Base-by-base conservation (phyloP, 352 stramenopile species). In the Globisporangium rhizosaccharum region DNA sequence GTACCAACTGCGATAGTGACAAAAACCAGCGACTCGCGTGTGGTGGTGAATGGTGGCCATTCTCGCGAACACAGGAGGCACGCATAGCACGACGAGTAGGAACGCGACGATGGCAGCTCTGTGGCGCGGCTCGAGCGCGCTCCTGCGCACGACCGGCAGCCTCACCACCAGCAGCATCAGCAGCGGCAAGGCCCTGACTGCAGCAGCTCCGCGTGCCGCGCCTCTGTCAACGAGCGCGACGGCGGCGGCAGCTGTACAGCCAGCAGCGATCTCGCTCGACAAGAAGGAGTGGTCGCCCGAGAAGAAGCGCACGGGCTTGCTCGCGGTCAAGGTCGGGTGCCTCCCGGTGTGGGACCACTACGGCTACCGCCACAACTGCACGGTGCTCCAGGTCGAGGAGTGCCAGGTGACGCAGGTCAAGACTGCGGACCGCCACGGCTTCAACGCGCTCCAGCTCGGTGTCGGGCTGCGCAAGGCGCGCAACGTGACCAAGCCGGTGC, bases 281-380 rank as follows among this genome's bases (percentile, higher is more conserved):
- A 26, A 36, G 30, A 78, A 75, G 51, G 70, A 71, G 18, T 92
- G 81, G 83, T 72, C 71, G 52, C 73, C 74, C 12, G 83, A 91
- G 67, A 91, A 94, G 65, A 93, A 93, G 72, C 84, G 90, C 63
- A 93, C 86, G 57, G 90, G 90, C 5, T 67, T 96, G 53, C 65
- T 97, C 48, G 92, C 90, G 48, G 78, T 99, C 66, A 99, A 99
- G 79, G 81, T 99, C 42, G 98, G 98, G n/a, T 99, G 99, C 94
- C 97, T 99, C 78, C 91, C 93, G 12, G 78, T 99, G 37, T 99
- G 96, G 90, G 97, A 99, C 80, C 82, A 94, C 61, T 99, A 95
- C 82, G 97, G 97, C 6, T 90, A 96, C 62, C 82, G 95, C 30
- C 92, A 99, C 81, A 86, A 97, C n/a, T 97, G 94, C 68, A 99